A percentile compares a stretch with the other conserved stretches of the same genome.
Evolutionary conservation across 78 protist species (phyloP).

Genomic region (Guillardia theta): DNA sequence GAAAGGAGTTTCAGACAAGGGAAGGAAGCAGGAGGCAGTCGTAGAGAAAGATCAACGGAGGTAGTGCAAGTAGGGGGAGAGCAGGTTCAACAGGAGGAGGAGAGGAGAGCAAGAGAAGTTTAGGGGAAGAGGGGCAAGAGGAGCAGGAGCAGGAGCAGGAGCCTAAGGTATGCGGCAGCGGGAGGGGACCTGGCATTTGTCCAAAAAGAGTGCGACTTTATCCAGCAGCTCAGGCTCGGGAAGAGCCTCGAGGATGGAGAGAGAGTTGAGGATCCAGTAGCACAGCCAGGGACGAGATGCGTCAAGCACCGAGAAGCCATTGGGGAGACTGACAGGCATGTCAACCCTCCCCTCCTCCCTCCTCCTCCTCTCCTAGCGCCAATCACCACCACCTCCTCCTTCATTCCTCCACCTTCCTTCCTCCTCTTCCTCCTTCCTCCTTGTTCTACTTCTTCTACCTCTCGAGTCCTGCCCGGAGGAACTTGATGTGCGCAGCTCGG

Average conservation of each 20-base stretch:
- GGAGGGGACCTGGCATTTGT: constrained; percentile 43
- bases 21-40: neutral
- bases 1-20: neutral
- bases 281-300: constrained; percentile 83
- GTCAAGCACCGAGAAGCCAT: constrained; percentile 40
- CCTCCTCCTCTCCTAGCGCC: no score
- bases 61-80: neutral
- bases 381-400: neutral
- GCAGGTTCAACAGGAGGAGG: no score
- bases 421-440: neutral
- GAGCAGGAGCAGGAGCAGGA: no score
- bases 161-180: no score
- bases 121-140: no score
- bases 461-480: no score
- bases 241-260: constrained; percentile 51
- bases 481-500: no score
- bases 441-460: neutral
- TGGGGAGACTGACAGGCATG: neutral
- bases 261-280: constrained; percentile 87
- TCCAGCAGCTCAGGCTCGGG: neutral
- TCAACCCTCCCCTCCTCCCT: no score
- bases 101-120: no score
- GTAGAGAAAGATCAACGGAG: neutral
- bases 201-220: neutral
- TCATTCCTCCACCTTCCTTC: neutral